Evolutionary conservation across 2,329 filamentous ascomycete genomes (phyloP).

Genomic region (Exserohilum turcica): DNA sequence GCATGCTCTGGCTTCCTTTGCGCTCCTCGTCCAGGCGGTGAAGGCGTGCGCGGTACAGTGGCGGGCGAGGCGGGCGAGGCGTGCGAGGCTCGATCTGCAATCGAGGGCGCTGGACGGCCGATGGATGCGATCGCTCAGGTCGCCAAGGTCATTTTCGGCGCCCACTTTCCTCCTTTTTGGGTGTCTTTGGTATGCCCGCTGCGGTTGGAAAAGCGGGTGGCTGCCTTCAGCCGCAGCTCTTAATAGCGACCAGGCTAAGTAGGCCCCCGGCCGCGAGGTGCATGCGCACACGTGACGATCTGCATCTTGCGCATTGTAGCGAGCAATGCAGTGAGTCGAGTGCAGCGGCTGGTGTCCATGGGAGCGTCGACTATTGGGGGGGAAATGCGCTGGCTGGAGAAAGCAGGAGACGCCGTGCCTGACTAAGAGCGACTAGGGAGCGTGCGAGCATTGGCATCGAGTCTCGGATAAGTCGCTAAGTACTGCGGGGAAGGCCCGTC

Average conservation of each 20-base stretch:
- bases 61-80: slow-evolving; percentile 1
- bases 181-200: background rate
- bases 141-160: slow-evolving; percentile 9
- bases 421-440: background rate
- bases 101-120: slow-evolving; percentile 11
- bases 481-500: slow-evolving; percentile 18
- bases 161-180: slow-evolving; percentile 1
- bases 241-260: slow-evolving; percentile 21
- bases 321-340: background rate
- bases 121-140: slow-evolving; percentile 14
- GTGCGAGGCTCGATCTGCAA: slow-evolving; percentile 13
- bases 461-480: no score
- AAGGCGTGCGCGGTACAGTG: background rate
- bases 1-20: slow-evolving; percentile 16
- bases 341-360: background rate
- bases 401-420: background rate
- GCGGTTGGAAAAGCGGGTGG: slow-evolving; percentile 13
- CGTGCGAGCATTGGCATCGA: background rate
- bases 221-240: slow-evolving; percentile 23
- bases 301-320: slow-evolving; percentile 5
- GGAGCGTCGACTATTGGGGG: slow-evolving; percentile 1
- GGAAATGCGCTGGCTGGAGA: background rate
- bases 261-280: slow-evolving; percentile 20
- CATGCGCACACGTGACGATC: slow-evolving; percentile 38
- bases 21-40: slow-evolving; percentile 5